Evolutionary conservation across 1,284 basidiomycete species (phyloP).

Genomic region (Schizophyllum commune): DNA sequence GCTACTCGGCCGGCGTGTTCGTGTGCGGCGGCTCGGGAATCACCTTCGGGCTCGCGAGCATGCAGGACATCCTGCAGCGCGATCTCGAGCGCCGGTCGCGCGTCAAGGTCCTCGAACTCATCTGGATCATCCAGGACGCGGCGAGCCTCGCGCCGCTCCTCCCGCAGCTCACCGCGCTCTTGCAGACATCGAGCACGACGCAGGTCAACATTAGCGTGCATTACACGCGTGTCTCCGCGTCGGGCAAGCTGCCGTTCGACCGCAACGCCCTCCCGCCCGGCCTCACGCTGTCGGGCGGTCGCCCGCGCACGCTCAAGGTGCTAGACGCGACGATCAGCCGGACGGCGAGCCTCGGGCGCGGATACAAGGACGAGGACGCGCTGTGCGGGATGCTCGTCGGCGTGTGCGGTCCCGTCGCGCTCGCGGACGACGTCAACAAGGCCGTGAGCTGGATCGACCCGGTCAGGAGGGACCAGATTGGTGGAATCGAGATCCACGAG

Average conservation of each 20-base stretch:
- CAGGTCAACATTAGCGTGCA: conserved; percentile 49
- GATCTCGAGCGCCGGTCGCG: conserved; percentile 42
- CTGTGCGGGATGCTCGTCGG: conserved; percentile 56
- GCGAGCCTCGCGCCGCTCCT: conserved; percentile 47
- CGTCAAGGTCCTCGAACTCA: conserved; percentile 52
- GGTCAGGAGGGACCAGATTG: conserved; percentile 44
- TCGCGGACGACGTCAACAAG: conserved; percentile 46
- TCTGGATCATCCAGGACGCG: conserved; percentile 57
- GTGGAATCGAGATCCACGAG: conserved; percentile 65
- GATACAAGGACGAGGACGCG: conserved; percentile 27
- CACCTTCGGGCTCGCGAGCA: conserved; percentile 54
- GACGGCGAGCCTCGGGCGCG: conserved; percentile 35
- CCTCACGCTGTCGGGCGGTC: conserved; percentile 40
- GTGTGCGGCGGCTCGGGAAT: conserved; percentile 70
- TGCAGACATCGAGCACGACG: conserved; percentile 36
- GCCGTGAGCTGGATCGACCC: conserved; percentile 43
- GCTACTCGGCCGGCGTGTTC: conserved; percentile 61
- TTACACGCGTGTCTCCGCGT: conserved; percentile 49
- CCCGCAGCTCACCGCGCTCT: conserved; percentile 43
- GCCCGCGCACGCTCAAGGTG: conserved; percentile 38
- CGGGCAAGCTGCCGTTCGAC: conserved; percentile 26
- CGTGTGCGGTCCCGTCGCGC: conserved; percentile 55
- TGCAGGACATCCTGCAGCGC: conserved; percentile 60
- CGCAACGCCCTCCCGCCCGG: conserved; percentile 33
- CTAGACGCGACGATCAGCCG: conserved; percentile 40